Evolutionary conservation across 2,329 filamentous ascomycete species (phyloP), one percentile per base, ranked within the genome.

Genomic region (Ceratocystis lukuohia): DNA sequence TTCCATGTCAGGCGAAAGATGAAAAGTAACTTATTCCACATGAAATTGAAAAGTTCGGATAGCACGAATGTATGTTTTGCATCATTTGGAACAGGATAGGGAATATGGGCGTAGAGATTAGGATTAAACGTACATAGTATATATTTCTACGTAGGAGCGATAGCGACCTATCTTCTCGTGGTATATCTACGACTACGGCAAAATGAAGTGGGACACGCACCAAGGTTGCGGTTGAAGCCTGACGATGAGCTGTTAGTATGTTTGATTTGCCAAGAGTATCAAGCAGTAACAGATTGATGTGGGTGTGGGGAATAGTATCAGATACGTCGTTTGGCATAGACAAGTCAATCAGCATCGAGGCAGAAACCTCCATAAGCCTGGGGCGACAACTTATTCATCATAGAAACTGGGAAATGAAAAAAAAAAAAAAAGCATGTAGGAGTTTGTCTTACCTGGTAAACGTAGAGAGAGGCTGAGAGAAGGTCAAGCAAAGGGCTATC

Each of bases 371-470:
- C 74, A 73, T 79, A 74, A 78, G 77, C 74, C 77, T 79, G 77
- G 77, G 77, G 77, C 77, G 77, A 79, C 77, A 79, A 77, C 77
- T 74, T 74, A 74, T 71, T 79, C 77, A 76, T 79, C 77, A 78
- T 74, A 71, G 69, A 73, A 73, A 67, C 33, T 8, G 61, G 64
- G 37, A 33, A 63, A 65, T 17, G 62, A 61, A 6, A 50, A 48
- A 48, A 63, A 25, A 45, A 25, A 63, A 25, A 63, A 25, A 30
- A 33, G 37, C 12, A 48, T 28, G 41, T 4, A 10, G 61, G 20
- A 7, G 15, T n/a, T 17, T 30, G 7, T 48, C 61, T 63, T 63
- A 63, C 61, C 61, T 48, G 22, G 7, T 8, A 15, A 15, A 63
- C 17, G 12, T 6, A 7, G 28, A 57, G 53, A 63, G 61, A 41